Percentiles rank a stretch among this genome's conserved stretches.
Evolutionary conservation across 345 rosid genomes (phyloP).

Genomic region (Excoecaria cochinchinensis): DNA sequence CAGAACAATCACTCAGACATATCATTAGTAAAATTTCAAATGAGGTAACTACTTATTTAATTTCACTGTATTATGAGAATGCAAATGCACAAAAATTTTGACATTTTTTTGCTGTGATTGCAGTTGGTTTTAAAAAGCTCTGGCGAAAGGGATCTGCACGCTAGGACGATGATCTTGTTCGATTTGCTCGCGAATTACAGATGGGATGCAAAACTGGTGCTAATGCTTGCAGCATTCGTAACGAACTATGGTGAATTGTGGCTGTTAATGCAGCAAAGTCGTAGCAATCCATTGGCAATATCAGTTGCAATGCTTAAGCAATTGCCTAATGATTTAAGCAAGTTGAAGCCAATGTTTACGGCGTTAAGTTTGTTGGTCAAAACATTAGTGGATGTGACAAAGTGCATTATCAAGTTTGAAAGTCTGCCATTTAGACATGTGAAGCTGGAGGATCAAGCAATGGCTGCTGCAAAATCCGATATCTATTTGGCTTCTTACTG

Average conservation of each 20-base stretch:
- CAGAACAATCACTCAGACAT: slow-evolving; percentile 43
- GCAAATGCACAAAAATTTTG: no score
- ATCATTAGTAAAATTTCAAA: slow-evolving; percentile 39
- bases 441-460: slow-evolving; percentile 36
- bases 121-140: slow-evolving; percentile 53
- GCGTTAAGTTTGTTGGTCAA: slow-evolving; percentile 48
- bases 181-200: slow-evolving; percentile 54
- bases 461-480: slow-evolving; percentile 41
- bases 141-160: slow-evolving; percentile 38
- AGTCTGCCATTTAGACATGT: slow-evolving; percentile 42
- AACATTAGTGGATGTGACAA: slow-evolving; percentile 54
- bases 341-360: slow-evolving; percentile 47
- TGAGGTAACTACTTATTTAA: slow-evolving; percentile 41
- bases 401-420: slow-evolving; percentile 56
- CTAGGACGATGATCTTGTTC: slow-evolving; percentile 51
- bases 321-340: slow-evolving; percentile 39
- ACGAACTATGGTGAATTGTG: slow-evolving; percentile 56
- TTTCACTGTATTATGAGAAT: not conserved
- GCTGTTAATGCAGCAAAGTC: slow-evolving; percentile 48
- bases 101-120: slow-evolving; percentile 15
- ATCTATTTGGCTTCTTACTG: slow-evolving; percentile 61
- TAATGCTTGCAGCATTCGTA: slow-evolving; percentile 70
- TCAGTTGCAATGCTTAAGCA: slow-evolving; percentile 57
- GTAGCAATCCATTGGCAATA: slow-evolving; percentile 49
- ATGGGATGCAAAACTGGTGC: slow-evolving; percentile 74